phyloP scores from a whole-genome alignment of 495 filamentous ascomycete genomes.

The Daldinia childiae region DNA sequence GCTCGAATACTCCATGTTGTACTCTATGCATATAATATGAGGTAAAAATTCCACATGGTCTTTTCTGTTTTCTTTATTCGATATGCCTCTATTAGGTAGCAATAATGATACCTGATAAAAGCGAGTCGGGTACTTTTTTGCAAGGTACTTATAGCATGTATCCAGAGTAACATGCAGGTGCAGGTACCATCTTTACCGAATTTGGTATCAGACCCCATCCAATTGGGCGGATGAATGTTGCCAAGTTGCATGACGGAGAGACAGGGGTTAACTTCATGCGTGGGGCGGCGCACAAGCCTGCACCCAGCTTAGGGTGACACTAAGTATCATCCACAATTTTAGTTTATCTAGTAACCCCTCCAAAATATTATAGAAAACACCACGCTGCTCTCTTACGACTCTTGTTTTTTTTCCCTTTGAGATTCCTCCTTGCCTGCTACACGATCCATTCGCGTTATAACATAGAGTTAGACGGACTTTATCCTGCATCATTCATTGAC shows the following conservation, averaged over 20 bases:
- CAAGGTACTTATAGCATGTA: neutral
- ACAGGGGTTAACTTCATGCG: conserved; percentile 32
- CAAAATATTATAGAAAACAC: conserved; percentile 46
- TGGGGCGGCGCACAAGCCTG: conserved; percentile 28
- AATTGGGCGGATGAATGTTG: conserved; percentile 43
- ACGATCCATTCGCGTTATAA: conserved; percentile 27
- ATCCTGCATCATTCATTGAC: conserved; percentile 38
- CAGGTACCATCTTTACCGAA: conserved; percentile 34
- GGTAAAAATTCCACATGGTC: neutral
- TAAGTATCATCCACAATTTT: conserved; percentile 42
- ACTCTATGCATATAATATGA: neutral
- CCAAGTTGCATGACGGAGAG: conserved; percentile 45
- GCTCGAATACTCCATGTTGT: conserved; percentile 9
- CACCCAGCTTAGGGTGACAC: conserved; percentile 32
- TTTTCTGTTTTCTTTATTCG: neutral
- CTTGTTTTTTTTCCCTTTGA: conserved; percentile 10
- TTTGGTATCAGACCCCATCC: conserved; percentile 27
- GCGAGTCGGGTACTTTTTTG: conserved; percentile 1
- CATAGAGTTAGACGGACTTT: conserved; percentile 41
- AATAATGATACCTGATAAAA: conserved; percentile 9
- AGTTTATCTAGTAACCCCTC: conserved; percentile 39
- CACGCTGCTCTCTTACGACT: conserved; percentile 29
- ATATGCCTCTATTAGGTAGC: conserved; percentile 7
- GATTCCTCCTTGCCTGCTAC: conserved; percentile 31
- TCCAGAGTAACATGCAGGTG: conserved; percentile 28